Percentiles rank a stretch among this genome's conserved stretches.
Conservation (phyloP, 2,329 filamentous ascomycete species). For the Diaporthe helianthi region DNA sequence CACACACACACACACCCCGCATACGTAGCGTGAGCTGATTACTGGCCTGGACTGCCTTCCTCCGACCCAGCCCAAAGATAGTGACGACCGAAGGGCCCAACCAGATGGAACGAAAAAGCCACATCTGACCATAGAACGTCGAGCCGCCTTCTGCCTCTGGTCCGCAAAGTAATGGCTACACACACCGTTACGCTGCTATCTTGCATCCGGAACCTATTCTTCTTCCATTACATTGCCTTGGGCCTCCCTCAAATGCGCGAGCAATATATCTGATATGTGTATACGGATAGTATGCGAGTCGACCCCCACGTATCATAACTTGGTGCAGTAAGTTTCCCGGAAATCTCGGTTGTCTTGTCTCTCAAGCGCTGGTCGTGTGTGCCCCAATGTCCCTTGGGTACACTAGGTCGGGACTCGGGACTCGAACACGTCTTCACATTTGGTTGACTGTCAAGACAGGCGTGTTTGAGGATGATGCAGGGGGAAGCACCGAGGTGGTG, state of each 20-base stretch:
- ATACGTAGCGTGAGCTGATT: slow-evolving; percentile 7
- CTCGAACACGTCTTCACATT: neutral
- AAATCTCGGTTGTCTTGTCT: slow-evolving; percentile 1
- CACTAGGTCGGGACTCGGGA: neutral
- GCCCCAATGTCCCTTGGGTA: neutral
- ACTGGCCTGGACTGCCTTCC: neutral
- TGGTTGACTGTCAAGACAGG: slow-evolving; percentile 3
- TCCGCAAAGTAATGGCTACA: neutral
- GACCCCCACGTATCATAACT: neutral
- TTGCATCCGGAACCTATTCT: neutral
- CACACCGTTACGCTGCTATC: neutral
- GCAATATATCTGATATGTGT: neutral
- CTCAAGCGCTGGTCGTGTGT: neutral
- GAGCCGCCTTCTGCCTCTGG: neutral
- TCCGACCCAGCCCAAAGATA: neutral
- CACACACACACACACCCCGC: neutral
- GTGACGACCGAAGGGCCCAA: neutral
- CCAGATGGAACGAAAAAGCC: slow-evolving; percentile 15
- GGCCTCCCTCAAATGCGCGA: neutral
- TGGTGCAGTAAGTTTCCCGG: neutral
- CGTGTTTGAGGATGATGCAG: slow-evolving; percentile 39
- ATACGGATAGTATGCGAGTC: neutral
- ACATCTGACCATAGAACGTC: slow-evolving; percentile 16
- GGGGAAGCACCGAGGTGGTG: slow-evolving; percentile 34
- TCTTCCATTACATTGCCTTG: neutral